Base-by-base conservation (phyloP, 108 stramenopile genomes). In the Hondaea fermentalgiana region DNA sequence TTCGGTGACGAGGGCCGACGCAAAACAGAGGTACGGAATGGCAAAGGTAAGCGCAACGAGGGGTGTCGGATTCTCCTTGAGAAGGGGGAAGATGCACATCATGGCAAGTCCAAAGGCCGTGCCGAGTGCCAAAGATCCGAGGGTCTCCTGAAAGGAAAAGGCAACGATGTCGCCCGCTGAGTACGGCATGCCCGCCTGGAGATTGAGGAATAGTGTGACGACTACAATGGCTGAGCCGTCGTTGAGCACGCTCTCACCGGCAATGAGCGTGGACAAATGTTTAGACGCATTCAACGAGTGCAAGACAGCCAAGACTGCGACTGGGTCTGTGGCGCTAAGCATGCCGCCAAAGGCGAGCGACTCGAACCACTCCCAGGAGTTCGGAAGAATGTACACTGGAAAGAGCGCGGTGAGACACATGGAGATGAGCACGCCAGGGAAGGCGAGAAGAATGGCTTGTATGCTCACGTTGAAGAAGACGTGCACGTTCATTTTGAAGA, bases 301-400 rank as follows among this genome's bases (percentile, higher is more conserved):
- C 6, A 90, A 72, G 25, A 93, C 44, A 10, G 90, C 90, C 59
- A 93, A 16, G 10, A 95, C 95, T 0, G 94, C 94, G 14, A 94
- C 94, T 3, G 95, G 95, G 60, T 95, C 95, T 4, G 94, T 95
- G 21, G 95, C 95, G 55, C 69, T 71, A 43, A 94, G 71, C 60
- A 95, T 93, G 29, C 93, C 92, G 12, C 94, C 95, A 83, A 95
- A 92, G 72, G 93, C 53, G 49, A 94, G 83, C 14, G 90, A 42
- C 0, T 89, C 72, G 72, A 58, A 72, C 93, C 92, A 94, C 60
- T 57, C 72, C 92, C 92, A 93, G 60, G 60, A 64, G 90, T 87
- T 88, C 14, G 90, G 91, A 43, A 94, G 55, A 25, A 90, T 60
- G 87, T 91, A 93, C 60, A 93, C 28, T 19, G 87, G 76, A 17